Evolutionary conservation across 2,329 filamentous ascomycete species (phyloP), one percentile per base, ranked within the genome.

Genomic region (Ilyonectria robusta): DNA sequence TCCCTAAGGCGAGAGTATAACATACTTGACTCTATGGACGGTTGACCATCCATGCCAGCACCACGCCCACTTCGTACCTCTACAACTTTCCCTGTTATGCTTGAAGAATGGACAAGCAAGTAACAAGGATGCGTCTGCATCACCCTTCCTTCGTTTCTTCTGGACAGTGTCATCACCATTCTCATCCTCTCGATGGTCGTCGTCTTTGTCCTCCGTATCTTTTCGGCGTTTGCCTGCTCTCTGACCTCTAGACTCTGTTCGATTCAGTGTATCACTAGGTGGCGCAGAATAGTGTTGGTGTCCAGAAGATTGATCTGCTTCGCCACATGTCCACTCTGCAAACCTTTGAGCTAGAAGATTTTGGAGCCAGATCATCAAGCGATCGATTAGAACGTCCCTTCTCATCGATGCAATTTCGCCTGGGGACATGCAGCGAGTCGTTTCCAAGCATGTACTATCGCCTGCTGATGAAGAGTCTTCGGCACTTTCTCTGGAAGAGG

Each of bases 91-190:
- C 31, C 58, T 47, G n/a, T 72, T 44, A 17, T 72, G 61, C 53
- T 72, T 70, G n/a, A 70, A 66, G 46, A 70, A 72, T 2, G 70
- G 70, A 15, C 70, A 72, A 26, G 70, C 70, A 26, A 72, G 72
- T 17, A 26, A 15, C 3, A 42, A 21, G 21, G 50, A 6, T 15
- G 50, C 29, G n/a, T 15, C 42, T 19, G 8, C 37, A 13, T 13
- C 19, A 23, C 40, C 59, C 58, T 11, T 33, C 21, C 54, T 56
- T 42, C 64, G 61, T 37, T 42, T 70, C 7, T 37, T 15, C 5
- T 29, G 13, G 17, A 2, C 13, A 3, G 1, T 4, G 3, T 29
- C 44, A 6, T 48, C 40, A 6, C n/a, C 48, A 8, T 44, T 29
- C 6, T 46, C 40, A 10, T 19, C 53, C 0, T 37, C 62, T 47